A percentile compares a stretch with the other conserved stretches of the same genome.
These are phyloP conservation scores for Gynostemma pentaphyllum DNA, from an alignment of 306 rosid genomes.

Conservation along the genomic window DNA sequence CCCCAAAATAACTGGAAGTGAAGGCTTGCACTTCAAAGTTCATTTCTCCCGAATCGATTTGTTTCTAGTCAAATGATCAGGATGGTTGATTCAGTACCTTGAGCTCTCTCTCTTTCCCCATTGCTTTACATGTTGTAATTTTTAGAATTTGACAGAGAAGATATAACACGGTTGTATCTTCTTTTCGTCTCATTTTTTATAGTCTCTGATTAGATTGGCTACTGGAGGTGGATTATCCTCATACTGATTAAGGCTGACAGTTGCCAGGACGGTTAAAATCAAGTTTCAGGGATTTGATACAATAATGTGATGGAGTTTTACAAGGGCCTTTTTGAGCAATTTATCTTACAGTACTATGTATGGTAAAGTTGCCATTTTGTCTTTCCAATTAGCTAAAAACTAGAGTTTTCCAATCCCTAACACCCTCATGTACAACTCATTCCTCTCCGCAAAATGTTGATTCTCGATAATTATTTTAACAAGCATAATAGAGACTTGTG, in stretches of 20 bases:
- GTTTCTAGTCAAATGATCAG: background rate
- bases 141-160: background rate
- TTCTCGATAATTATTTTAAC: background rate
- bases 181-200: background rate
- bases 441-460: too few relatives aligned
- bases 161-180: background rate
- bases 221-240: background rate
- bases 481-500: background rate
- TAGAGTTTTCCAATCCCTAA: too few relatives aligned
- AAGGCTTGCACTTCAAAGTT: background rate
- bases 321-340: background rate
- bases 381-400: too few relatives aligned
- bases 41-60: background rate
- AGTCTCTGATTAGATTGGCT: background rate
- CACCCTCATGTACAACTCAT: too few relatives aligned
- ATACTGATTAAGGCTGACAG: background rate
- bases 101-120: background rate
- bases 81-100: background rate
- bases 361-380: too few relatives aligned
- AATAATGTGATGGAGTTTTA: background rate
- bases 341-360: background rate
- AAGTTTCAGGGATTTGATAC: background rate
- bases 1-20: background rate
- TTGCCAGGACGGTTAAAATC: background rate
- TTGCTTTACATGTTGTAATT: background rate